Base-by-base conservation (phyloP, 768 basidiomycete species). In the Suillus hirtellus region DNA sequence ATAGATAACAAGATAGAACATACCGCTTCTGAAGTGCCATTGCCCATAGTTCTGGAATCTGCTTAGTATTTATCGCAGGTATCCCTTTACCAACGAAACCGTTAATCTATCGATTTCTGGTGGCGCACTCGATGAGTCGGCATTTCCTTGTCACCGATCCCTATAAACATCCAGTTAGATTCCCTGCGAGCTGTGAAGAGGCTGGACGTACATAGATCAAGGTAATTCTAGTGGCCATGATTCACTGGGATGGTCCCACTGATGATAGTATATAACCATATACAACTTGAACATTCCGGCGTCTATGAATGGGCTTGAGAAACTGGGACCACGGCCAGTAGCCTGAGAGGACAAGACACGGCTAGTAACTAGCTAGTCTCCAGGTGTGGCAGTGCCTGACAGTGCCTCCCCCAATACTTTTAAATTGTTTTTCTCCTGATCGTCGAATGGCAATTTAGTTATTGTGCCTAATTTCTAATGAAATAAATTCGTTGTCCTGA, bases 71-170 rank as follows among this genome's bases (percentile, higher is more conserved):
- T 34, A 53, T 60, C n/a, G 34, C n/a, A 11, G 35, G 21, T n/a
- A 40, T 40, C 37, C 59, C 49, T 44, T 64, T 60, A 35, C 63
- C 60, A 42, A 59, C 24, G 19, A 63, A 60, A 31, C 52, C 31
- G 31, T 31, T 31, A 64, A 31, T 62, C 31, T 17, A 50, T 24
- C 14, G 55, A 49, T 61, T 62, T 47, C 60, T 61, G 4, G 38
- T 44, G 61, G 59, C 59, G 59, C 38, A 37, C 37, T 64, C 63
- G 47, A 46, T 19, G 52, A n/a, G 31, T 62, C 61, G 31, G 31
- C 5, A 31, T 31, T 31, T 31, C 31, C 4, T 31, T 31, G 31
- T 31, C 31, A 31, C 31, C 31, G 31, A 31, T 6, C 31, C 31
- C 31, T 31, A 31, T 31, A 6, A 5, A n/a, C 6, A 37, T 24